These are phyloP conservation scores for Cunninghamia lanceolata DNA, from an alignment of 75 land plant species.

Conservation along the genomic window DNA sequence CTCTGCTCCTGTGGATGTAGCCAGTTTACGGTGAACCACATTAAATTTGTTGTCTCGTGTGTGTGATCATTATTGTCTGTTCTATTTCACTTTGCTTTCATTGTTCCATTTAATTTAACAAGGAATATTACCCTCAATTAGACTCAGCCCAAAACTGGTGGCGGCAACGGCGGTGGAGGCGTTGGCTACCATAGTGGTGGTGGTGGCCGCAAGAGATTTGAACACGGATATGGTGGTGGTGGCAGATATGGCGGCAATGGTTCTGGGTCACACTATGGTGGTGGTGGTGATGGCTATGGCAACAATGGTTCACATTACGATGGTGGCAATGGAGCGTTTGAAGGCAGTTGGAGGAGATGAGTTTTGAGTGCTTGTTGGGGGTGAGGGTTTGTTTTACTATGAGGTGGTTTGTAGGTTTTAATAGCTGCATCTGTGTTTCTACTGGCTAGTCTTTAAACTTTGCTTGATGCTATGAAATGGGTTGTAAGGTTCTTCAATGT, in stretches of 20 bases:
- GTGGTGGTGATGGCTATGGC: slow-evolving; percentile 15
- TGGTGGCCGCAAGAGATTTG: slow-evolving; percentile 15
- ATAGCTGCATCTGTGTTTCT: neutral
- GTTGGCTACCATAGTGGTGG: slow-evolving; percentile 26
- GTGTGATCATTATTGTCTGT: too few relatives aligned
- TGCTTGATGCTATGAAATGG: neutral
- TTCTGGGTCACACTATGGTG: slow-evolving; percentile 22
- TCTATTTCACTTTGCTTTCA: too few relatives aligned
- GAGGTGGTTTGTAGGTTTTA: neutral
- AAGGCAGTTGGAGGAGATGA: slow-evolving; percentile 22
- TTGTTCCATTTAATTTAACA: too few relatives aligned
- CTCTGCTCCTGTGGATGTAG: too few relatives aligned
- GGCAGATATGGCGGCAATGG: slow-evolving; percentile 30
- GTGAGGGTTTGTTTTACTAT: neutral
- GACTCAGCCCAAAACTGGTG: slow-evolving; percentile 55
- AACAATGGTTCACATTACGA: slow-evolving; percentile 9
- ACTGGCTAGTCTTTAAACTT: neutral
- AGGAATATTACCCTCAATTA: slow-evolving; percentile 77
- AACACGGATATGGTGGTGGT: slow-evolving; percentile 10
- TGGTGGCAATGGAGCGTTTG: slow-evolving; percentile 15
- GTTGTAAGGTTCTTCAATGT: too few relatives aligned
- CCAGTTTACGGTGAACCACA: too few relatives aligned
- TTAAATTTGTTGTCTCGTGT: too few relatives aligned
- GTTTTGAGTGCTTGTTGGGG: neutral
- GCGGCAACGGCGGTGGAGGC: slow-evolving; percentile 47